Evolutionary conservation across 352 stramenopile species (phyloP), one percentile per base, ranked within the genome.

Genomic region (Blastocystis sp.): DNA sequence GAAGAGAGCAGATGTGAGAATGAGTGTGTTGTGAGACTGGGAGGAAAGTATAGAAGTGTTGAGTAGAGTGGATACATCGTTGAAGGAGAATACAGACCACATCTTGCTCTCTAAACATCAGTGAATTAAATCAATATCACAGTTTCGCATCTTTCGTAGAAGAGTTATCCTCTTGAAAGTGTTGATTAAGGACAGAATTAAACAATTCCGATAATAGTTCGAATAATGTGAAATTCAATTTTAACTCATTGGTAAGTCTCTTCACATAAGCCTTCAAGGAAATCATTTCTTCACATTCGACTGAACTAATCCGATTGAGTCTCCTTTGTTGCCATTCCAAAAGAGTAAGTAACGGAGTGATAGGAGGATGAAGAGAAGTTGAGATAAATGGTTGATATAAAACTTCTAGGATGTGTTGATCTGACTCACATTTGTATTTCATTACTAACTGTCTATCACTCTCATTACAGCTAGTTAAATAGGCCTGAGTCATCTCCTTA

Each of bases 31-130:
- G 24, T 37, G 37, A 78, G 66, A 53, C n/a, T 3, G 73, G 73
- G 0, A 44, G 5, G 33, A 84, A 84, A 6, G 73, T 40, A 17
- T 84, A 84, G 73, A 84, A 84, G 27, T 84, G 73, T 19, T 84
- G 48, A 13, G 48, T 54, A 17, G 22, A 44, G 0, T 84, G 73
- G 0, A 48, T 48, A 24, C 42, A n/a, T 15, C 53, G 73, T 6
- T 57, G 73, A 9, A 84, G 73, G 30, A 84, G n/a, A 30, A 84
- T 35, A 11, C 33, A 22, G 7, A 60, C 70, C 13, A 81, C 62
- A n/a, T 81, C 70, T 24, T 60, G 19, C 51, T 24, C 33, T 35
- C 70, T 81, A 77, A n/a, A 19, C 13, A 42, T 70, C 1, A 70
- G n/a, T n/a, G n/a, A n/a, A n/a, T n/a, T n/a, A n/a, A n/a, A n/a